Conservation (phyloP, 2,329 filamentous ascomycete genomes). For the Akanthomyces dipterigenus region DNA sequence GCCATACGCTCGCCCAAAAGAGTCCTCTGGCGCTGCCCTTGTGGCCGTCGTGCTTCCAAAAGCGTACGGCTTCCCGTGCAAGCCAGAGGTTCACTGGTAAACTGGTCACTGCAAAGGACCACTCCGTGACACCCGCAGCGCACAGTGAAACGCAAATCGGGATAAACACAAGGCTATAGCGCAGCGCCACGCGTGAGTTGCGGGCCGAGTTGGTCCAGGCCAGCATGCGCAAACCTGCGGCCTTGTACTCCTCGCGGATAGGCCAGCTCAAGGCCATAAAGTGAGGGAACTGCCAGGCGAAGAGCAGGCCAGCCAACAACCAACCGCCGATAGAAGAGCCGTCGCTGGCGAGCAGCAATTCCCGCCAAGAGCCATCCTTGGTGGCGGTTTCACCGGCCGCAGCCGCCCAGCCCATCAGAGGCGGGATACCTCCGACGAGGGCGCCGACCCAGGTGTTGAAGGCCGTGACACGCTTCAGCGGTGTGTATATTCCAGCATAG, state of each 20-base stretch:
- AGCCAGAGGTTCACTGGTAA: slow-evolving; percentile 83
- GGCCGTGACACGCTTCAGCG: slow-evolving; percentile 77
- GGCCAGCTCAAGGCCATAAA: slow-evolving; percentile 91
- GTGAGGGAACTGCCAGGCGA: slow-evolving; percentile 97
- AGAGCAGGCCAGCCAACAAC: slow-evolving; percentile 77
- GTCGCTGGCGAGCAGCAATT: slow-evolving; percentile 62
- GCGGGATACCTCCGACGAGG: slow-evolving; percentile 86
- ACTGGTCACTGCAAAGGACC: slow-evolving; percentile 76
- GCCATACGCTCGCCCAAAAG: slow-evolving; percentile 98
- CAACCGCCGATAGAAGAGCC: slow-evolving; percentile 70
- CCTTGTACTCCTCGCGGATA: slow-evolving; percentile 83
- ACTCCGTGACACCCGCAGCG: slow-evolving; percentile 74
- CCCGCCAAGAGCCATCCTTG: slow-evolving; percentile 66
- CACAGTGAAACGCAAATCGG: slow-evolving; percentile 79
- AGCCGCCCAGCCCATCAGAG: slow-evolving; percentile 96
- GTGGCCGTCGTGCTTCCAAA: slow-evolving; percentile 72
- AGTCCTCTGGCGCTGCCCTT: slow-evolving; percentile 74
- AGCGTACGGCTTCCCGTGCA: slow-evolving; percentile 67
- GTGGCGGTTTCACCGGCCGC: slow-evolving; percentile 84
- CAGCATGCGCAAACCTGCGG: slow-evolving; percentile 64
- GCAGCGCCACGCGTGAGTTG: slow-evolving; percentile 79
- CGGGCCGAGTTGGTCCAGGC: slow-evolving; percentile 79
- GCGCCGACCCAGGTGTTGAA: slow-evolving; percentile 95
- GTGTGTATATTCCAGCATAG: slow-evolving; percentile 90
- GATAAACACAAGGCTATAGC: slow-evolving; percentile 80